These are phyloP conservation scores for Handroanthus guayacan DNA, from an alignment of 257 asterid genomes.

Conservation along the genomic window DNA sequence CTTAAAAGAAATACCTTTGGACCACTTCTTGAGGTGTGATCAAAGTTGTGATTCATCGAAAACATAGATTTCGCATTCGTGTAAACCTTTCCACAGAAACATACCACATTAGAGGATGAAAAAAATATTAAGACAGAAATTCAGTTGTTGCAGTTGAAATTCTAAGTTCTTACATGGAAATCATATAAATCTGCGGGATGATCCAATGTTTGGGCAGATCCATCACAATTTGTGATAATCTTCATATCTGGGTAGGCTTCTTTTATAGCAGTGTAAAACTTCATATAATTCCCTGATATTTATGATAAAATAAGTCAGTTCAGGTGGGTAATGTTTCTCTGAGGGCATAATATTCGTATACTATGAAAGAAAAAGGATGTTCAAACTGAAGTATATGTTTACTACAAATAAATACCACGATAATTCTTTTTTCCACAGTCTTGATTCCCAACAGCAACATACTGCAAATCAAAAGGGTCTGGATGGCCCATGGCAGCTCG, in stretches of 20 bases:
- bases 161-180: constrained; percentile 66
- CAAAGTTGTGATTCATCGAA: constrained; percentile 70
- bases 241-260: constrained; percentile 70
- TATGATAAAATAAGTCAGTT: not conserved
- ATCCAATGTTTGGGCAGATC: constrained; percentile 62
- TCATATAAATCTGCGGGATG: constrained; percentile 92
- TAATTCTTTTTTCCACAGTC: constrained; percentile 86
- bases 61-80: constrained; percentile 65
- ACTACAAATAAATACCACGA: constrained; percentile 54
- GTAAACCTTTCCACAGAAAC: constrained; percentile 59
- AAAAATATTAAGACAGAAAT: not conserved
- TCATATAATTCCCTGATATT: constrained; percentile 78
- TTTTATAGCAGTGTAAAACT: constrained; percentile 77
- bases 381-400: not conserved
- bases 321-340: not conserved
- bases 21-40: constrained; percentile 64
- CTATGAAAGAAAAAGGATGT: not conserved
- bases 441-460: constrained; percentile 87
- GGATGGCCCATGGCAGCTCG: constrained; percentile 89
- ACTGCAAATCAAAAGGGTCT: constrained; percentile 82
- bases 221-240: constrained; percentile 89
- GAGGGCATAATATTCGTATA: too few species aligned
- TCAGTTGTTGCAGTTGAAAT: constrained; percentile 2
- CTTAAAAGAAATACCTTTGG: constrained; percentile 68
- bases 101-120: not conserved